phyloP scores from a whole-genome alignment of 192 early-diverging fungal species.

The Rhizoclosmatium globosum region DNA sequence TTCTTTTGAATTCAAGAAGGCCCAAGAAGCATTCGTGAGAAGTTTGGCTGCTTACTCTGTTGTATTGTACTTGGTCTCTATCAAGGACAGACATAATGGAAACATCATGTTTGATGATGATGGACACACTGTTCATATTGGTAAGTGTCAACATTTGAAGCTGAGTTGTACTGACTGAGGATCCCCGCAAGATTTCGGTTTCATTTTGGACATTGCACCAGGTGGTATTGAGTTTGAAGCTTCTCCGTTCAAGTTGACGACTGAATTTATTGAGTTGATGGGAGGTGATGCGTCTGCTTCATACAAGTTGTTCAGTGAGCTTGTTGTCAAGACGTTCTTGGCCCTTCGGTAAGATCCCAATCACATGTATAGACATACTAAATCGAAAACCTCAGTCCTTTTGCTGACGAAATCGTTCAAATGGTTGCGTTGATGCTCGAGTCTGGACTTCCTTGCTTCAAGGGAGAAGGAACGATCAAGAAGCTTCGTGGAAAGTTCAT shows the following conservation, averaged over 20 bases:
- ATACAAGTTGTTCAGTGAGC: constrained; percentile 89
- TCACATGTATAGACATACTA: not conserved
- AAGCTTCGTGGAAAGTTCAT: constrained; percentile 91
- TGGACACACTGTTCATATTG: constrained; percentile 97
- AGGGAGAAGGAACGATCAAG: constrained; percentile 80
- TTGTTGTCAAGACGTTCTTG: constrained; percentile 90
- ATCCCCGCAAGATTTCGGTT: constrained; percentile 85
- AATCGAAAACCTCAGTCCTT: constrained; percentile 63
- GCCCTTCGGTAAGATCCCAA: constrained; percentile 63
- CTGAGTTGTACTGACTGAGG: not conserved
- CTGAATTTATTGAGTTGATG: constrained; percentile 97
- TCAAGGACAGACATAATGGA: constrained; percentile 99
- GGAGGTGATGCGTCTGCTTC: constrained; percentile 85
- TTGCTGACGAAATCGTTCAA: constrained; percentile 91
- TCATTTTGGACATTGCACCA: constrained; percentile 98
- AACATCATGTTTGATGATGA: constrained; percentile 99
- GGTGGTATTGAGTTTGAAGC: constrained; percentile 96
- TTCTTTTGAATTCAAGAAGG: constrained; percentile 87
- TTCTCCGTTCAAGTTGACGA: constrained; percentile 97
- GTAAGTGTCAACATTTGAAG: constrained; percentile 45
- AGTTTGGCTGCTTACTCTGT: constrained; percentile 95
- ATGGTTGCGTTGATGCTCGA: constrained; percentile 93
- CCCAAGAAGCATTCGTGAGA: constrained; percentile 93
- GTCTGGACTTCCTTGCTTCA: constrained; percentile 98
- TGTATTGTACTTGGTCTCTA: constrained; percentile 92